phyloP scores from a whole-genome alignment of 352 stramenopile species.

The Globisporangium solare region DNA sequence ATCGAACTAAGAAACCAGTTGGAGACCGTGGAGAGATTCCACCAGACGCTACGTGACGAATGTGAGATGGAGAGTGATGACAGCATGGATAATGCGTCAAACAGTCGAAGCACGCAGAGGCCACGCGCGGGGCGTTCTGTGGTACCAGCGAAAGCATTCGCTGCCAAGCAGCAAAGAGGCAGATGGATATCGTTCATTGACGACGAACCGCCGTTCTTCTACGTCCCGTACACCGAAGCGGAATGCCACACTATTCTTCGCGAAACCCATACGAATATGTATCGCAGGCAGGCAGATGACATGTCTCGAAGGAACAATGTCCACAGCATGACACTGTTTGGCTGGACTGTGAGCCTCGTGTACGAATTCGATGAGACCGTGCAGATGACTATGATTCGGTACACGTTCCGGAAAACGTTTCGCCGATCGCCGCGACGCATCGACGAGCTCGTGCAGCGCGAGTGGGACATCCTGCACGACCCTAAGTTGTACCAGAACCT shows the following conservation, averaged over 20 bases:
- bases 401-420: constrained; percentile 9
- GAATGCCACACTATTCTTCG: too few species aligned
- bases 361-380: constrained; percentile 1
- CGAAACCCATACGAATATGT: too few species aligned
- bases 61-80: too few species aligned
- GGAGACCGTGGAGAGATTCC: not conserved
- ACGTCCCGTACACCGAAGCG: not conserved
- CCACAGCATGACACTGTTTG: not conserved
- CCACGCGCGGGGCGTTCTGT: too few species aligned
- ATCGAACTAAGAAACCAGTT: not conserved
- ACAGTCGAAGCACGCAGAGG: not conserved
- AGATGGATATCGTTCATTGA: constrained; percentile 1
- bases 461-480: constrained; percentile 6
- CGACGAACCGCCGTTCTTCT: constrained; percentile 3
- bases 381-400: constrained; percentile 6
- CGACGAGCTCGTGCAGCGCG: constrained; percentile 1
- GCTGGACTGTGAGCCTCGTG: not conserved
- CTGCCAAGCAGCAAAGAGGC: not conserved
- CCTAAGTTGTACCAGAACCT: constrained; percentile 2
- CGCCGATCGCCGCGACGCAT: not conserved
- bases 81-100: not conserved
- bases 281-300: too few species aligned
- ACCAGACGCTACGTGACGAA: not conserved
- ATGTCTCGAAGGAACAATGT: too few species aligned
- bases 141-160: too few species aligned